Percentiles rank a stretch among this genome's conserved stretches.
phyloP scores from a whole-genome alignment of 2,329 filamentous ascomycete genomes.

The Arthrobotrys megalospora region DNA sequence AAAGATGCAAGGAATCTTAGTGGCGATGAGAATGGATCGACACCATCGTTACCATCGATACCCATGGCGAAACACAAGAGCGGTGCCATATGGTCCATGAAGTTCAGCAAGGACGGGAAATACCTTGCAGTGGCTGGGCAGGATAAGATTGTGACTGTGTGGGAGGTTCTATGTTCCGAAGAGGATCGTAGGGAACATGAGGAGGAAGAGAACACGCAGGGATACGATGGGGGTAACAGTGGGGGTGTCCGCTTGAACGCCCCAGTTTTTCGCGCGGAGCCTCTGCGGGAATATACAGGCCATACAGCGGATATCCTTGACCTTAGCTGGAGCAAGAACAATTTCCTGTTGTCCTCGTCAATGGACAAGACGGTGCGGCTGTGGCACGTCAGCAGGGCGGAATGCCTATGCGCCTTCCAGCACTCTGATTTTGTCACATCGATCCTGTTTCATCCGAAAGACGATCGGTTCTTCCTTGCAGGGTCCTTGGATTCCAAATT shows the following conservation, averaged over 20 bases:
- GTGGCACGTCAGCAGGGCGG: constrained; percentile 88
- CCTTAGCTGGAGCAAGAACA: constrained; percentile 97
- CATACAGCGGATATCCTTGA: constrained; percentile 90
- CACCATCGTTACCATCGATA: constrained; percentile 63
- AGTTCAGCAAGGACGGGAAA: constrained; percentile 92
- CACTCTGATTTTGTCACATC: constrained; percentile 96
- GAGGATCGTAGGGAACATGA: constrained; percentile 84
- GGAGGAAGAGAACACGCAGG: constrained; percentile 74
- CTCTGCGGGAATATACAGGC: constrained; percentile 83
- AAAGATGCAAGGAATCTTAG: constrained; percentile 66
- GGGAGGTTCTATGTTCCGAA: constrained; percentile 85
- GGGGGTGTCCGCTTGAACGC: constrained; percentile 80
- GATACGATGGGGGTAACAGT: constrained; percentile 14
- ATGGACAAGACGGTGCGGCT: constrained; percentile 98
- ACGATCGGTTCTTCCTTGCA: constrained; percentile 96
- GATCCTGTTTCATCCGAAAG: constrained; percentile 91
- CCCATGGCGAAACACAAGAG: constrained; percentile 64
- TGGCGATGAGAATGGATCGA: constrained; percentile 66
- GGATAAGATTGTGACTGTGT: constrained; percentile 87
- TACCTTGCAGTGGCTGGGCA: constrained; percentile 94
- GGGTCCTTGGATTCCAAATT: constrained; percentile 91
- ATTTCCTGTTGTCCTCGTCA: constrained; percentile 92
- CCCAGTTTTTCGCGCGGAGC: constrained; percentile 87
- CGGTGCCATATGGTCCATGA: constrained; percentile 89
- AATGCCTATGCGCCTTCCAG: constrained; percentile 93